Base-by-base conservation (phyloP, 2,329 filamentous ascomycete species). In the Aspergillus tanneri region DNA sequence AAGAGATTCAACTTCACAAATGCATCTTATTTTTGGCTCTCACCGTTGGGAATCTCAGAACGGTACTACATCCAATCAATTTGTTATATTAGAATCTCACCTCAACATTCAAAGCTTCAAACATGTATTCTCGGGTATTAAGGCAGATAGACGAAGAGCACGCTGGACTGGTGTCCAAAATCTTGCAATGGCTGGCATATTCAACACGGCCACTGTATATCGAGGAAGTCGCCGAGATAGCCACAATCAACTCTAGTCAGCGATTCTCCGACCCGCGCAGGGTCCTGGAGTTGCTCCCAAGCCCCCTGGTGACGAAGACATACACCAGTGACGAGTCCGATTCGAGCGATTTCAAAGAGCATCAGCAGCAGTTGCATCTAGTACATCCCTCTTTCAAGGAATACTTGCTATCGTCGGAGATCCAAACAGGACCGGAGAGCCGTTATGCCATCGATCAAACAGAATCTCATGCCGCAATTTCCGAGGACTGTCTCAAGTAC, bases 161-260 rank as follows among this genome's bases (percentile, higher is more conserved):
- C 16, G 10, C 16, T 4, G 2, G 25, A 2, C 32, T 45, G 14
- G 23, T 37, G 4, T 37, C 22, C 6, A 45, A 21, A 19, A 9
- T 25, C 22, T 2, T 45, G 27, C 42, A 45, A 37, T 45, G 42
- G 42, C 32, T 45, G 18, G 42, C 42, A 30, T 11, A 12, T 5
- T 36, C 42, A 2, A 45, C 42, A 8, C 14, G 42, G 3, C 16
- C 32, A 4, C 24, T 45, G 3, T 45, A 38, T 16, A 27, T 45
- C 16, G 42, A 37, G 34, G 42, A 45, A 16, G 9, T 45, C 23
- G 30, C 42, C 3, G 42, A 45, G 24, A 10, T 45, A 27, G 32
- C 5, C 3, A 12, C 14, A 3, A n/a, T 23, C 22, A 11, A 45
- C 16, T 11, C 23, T 9, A 11, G 25, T 22, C 16, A 18, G 12